A percentile compares a stretch with the other conserved stretches of the same genome.
Evolutionary conservation across 2,329 filamentous ascomycete species (phyloP).

Genomic region (Colletotrichum caudatum): DNA sequence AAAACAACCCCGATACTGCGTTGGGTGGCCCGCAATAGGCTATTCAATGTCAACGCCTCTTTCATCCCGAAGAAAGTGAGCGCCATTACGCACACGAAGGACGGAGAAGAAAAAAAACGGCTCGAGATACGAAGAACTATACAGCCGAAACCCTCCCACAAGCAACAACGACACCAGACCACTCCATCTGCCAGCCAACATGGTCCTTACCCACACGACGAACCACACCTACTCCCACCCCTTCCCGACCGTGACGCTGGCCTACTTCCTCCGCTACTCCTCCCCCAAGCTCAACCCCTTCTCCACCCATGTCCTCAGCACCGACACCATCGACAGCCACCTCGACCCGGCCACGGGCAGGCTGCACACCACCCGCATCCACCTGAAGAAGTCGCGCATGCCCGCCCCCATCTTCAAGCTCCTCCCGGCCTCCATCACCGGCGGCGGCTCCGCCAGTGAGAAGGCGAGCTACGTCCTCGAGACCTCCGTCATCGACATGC

Average conservation of each 20-base stretch:
- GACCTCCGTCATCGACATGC: slow-evolving; percentile 81
- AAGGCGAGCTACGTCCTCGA: slow-evolving; percentile 86
- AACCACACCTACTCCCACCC: slow-evolving; percentile 83
- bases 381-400: slow-evolving; percentile 84
- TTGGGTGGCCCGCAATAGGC: slow-evolving; percentile 8
- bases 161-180: background rate
- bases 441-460: slow-evolving; percentile 68
- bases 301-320: slow-evolving; percentile 83
- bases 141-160: background rate
- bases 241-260: slow-evolving; percentile 86
- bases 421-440: slow-evolving; percentile 76
- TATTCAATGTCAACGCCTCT: slow-evolving; percentile 32
- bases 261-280: slow-evolving; percentile 90
- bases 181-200: slow-evolving; percentile 50
- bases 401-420: slow-evolving; percentile 81
- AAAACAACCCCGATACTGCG: slow-evolving; percentile 24
- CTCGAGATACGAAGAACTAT: background rate
- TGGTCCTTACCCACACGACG: slow-evolving; percentile 74
- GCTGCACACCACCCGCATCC: slow-evolving; percentile 81
- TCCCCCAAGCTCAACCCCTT: slow-evolving; percentile 79
- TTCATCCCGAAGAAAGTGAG: slow-evolving; percentile 30
- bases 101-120: background rate
- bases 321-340: slow-evolving; percentile 81
- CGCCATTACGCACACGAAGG: slow-evolving; percentile 20
- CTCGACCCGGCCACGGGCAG: slow-evolving; percentile 80